Conservation (phyloP, 768 basidiomycete genomes). For the Boletus tylopilopsis region DNA sequence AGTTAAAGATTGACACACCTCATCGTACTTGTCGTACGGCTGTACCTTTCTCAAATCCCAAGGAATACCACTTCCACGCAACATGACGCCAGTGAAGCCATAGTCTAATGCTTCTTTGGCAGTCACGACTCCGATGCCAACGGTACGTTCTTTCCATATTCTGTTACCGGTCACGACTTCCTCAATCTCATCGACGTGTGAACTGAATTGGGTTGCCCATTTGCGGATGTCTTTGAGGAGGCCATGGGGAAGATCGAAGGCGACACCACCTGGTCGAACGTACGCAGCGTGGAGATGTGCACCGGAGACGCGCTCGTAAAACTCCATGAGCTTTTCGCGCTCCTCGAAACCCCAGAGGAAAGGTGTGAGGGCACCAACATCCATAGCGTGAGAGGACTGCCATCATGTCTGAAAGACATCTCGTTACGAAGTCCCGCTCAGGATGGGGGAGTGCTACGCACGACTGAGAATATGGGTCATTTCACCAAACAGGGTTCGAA, state of each 20-base stretch:
- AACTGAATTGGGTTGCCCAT: constrained; percentile 93
- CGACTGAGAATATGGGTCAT: constrained; percentile 95
- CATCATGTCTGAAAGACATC: constrained; percentile 70
- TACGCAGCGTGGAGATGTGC: constrained; percentile 98
- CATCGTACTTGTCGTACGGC: constrained; percentile 96
- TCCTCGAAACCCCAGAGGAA: constrained; percentile 99
- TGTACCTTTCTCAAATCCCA: constrained; percentile 93
- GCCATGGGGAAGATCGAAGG: constrained; percentile 97
- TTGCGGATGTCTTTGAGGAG: constrained; percentile 97
- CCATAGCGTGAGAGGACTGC: constrained; percentile 92
- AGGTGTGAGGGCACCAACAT: constrained; percentile 96
- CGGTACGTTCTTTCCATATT: constrained; percentile 95
- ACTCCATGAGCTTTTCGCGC: constrained; percentile 99
- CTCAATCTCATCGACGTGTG: constrained; percentile 94
- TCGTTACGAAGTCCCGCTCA: neutral
- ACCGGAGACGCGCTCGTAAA: constrained; percentile 98
- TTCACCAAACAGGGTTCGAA: constrained; percentile 94
- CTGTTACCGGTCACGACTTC: constrained; percentile 97
- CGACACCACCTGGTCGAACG: constrained; percentile 95
- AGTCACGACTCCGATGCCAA: constrained; percentile 86
- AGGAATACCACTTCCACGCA: constrained; percentile 86
- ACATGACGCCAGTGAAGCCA: constrained; percentile 95
- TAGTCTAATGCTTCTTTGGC: constrained; percentile 91
- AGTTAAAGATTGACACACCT: constrained; percentile 48
- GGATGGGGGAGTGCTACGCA: constrained; percentile 40